A percentile compares a stretch with the other conserved stretches of the same genome.
These are phyloP conservation scores for Solanum bulbocastanum DNA, from an alignment of 257 asterid species.

Conservation along the genomic window DNA sequence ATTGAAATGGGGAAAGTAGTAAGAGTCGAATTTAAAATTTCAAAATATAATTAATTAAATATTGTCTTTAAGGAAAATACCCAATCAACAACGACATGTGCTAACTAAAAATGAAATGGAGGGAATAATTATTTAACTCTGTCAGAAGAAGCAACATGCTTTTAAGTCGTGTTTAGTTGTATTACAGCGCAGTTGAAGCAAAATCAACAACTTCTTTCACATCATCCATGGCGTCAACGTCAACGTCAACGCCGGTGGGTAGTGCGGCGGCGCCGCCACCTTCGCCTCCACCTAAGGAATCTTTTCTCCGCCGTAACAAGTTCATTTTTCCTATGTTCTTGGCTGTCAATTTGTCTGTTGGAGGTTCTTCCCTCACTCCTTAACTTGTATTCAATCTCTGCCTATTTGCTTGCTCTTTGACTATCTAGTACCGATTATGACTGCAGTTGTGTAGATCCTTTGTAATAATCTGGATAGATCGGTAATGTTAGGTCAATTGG, in stretches of 20 bases:
- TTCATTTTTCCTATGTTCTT: conserved; percentile 60
- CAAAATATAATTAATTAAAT: no score
- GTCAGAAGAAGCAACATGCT: not conserved
- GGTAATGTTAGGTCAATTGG: not conserved
- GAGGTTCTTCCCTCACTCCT: conserved; percentile 36
- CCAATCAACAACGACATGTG: not conserved
- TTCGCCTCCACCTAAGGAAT: conserved; percentile 41
- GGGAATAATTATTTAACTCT: not conserved
- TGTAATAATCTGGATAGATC: not conserved
- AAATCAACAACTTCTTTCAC: conserved; percentile 3
- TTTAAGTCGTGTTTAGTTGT: not conserved
- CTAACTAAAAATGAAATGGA: not conserved
- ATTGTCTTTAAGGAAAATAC: not conserved
- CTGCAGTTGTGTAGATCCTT: not conserved
- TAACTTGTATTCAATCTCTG: not conserved
- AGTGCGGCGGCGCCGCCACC: conserved; percentile 22
- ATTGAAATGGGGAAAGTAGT: no score
- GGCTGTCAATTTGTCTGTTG: conserved; percentile 61
- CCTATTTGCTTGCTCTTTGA: not conserved
- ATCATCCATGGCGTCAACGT: conserved; percentile 22
- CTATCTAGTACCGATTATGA: not conserved
- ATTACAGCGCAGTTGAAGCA: not conserved
- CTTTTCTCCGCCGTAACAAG: conserved; percentile 55
- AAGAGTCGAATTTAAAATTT: no score
- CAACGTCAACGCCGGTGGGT: conserved; percentile 18